Evolutionary conservation across 176 grass and related monocot species (phyloP), one percentile per base, ranked within the genome.

Genomic region (Stipa capillata): DNA sequence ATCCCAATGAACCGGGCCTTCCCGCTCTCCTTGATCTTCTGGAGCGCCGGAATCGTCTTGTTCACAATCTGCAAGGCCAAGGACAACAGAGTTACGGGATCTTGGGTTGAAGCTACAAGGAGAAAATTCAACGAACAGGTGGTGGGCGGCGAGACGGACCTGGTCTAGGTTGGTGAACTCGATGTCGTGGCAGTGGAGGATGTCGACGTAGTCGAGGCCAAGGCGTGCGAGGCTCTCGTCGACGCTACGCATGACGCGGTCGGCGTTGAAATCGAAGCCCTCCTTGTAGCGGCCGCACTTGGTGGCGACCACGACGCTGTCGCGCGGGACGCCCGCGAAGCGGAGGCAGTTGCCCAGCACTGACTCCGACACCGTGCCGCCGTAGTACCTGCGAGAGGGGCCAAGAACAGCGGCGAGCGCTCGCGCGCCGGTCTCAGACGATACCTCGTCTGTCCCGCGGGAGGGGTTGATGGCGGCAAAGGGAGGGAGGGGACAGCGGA

Each of bases 1-100:
- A 97, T 92, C 10, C 93, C 93, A 16, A 97, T 86, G 77, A 97
- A 97, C 48, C 90, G 90, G 0, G 79, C 82, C 76, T 97, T 97
- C 70, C 93, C 90, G 1, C 59, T 44, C 66, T 88, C 87, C 54
- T 93, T 93, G 73, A 97, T 90, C 73, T 93, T 97, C 68, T 68
- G 85, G n/a, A 97, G 87, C 1, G 83, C 90, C 0, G 87, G 93
- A 69, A 97, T 88, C 0, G 90, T 97, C 85, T 93, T 90, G 17
- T 88, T 93, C 51, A 90, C 93, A 68, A 93, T 93, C 93, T 97
- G 43, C 11, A 43, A 11, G 42, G 18, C 29, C n/a, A 25, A n/a
- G n/a, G n/a, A 0, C 0, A 85, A 29, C 8, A 24, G 31, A 7
- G 45, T 42, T 27, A 48, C 2, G 0, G 15, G 24, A 65, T 17